A percentile compares a stretch with the other conserved stretches of the same genome.
These are phyloP conservation scores for Clonostachys sp. DNA, from an alignment of 2,329 filamentous ascomycete species.

Conservation along the genomic window DNA sequence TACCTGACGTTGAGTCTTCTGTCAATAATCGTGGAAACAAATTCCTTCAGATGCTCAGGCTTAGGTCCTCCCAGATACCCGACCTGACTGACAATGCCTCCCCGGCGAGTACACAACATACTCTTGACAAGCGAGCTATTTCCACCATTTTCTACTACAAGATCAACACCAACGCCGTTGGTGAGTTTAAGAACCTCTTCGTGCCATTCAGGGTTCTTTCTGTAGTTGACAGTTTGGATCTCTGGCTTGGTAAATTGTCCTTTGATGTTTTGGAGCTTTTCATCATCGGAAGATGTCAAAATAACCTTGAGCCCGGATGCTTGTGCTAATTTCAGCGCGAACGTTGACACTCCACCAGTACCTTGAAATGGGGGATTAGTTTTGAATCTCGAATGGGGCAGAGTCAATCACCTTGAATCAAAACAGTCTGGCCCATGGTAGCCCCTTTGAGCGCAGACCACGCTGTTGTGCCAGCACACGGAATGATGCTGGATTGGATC, in stretches of 20 bases:
- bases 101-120: constrained; percentile 29
- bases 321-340: constrained; percentile 23
- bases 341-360: constrained; percentile 26
- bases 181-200: constrained; percentile 23
- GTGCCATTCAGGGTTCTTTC: constrained; percentile 17
- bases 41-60: constrained; percentile 18
- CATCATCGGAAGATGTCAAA: constrained; percentile 26
- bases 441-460: constrained; percentile 34
- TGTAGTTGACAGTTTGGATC: constrained; percentile 23
- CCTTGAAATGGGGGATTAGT: constrained; percentile 9
- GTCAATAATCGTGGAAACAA: constrained; percentile 29
- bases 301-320: constrained; percentile 24
- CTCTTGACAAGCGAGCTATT: constrained; percentile 27
- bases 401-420: constrained; percentile 31
- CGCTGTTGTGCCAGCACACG: constrained; percentile 37
- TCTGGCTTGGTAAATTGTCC: constrained; percentile 11
- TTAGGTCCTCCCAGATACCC: constrained; percentile 29
- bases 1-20: constrained; percentile 23
- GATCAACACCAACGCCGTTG: constrained; percentile 22
- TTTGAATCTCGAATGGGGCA: no score
- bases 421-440: constrained; percentile 29
- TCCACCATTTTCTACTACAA: constrained; percentile 32
- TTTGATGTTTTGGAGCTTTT: constrained; percentile 20
- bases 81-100: constrained; percentile 34
- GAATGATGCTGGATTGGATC: constrained; percentile 26